phyloP scores from a whole-genome alignment of 1,284 basidiomycete species.

The Spongispora temasekensis region DNA sequence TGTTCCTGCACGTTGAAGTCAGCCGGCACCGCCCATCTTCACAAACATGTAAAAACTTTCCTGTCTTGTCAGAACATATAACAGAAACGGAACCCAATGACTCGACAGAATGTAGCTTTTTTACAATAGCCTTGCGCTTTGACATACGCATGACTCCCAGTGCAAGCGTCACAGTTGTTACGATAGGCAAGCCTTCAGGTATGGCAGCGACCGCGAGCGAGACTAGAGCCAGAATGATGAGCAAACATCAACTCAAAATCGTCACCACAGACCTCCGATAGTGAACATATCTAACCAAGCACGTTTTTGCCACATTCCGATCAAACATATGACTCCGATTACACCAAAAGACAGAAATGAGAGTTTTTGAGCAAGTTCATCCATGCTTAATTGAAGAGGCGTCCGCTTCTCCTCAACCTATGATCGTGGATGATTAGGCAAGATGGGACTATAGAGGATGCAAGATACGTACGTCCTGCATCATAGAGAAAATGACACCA shows the following conservation, averaged over 20 bases:
- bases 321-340: slow-evolving; percentile 91
- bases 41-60: slow-evolving; percentile 37
- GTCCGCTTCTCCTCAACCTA: slow-evolving; percentile 92
- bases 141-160: slow-evolving; percentile 95
- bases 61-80: slow-evolving; percentile 98
- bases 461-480: slow-evolving; percentile 79
- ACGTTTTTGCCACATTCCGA: slow-evolving; percentile 86
- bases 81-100: slow-evolving; percentile 93
- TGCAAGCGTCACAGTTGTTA: slow-evolving; percentile 95
- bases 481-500: slow-evolving; percentile 96
- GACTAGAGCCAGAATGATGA: slow-evolving; percentile 50
- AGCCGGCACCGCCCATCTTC: not conserved
- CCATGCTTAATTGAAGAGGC: slow-evolving; percentile 93
- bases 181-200: slow-evolving; percentile 95
- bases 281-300: slow-evolving; percentile 99
- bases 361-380: slow-evolving; percentile 92
- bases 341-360: slow-evolving; percentile 90
- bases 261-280: slow-evolving; percentile 75
- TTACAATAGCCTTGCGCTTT: slow-evolving; percentile 93
- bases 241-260: not conserved
- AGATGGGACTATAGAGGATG: not conserved
- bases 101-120: slow-evolving; percentile 95
- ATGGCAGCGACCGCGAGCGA: slow-evolving; percentile 97
- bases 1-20: slow-evolving; percentile 62
- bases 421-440: not conserved